A percentile compares a stretch with the other conserved stretches of the same genome.
These are phyloP conservation scores for Pyricularia grisea DNA, from an alignment of 2,329 filamentous ascomycete genomes.

Conservation along the genomic window DNA sequence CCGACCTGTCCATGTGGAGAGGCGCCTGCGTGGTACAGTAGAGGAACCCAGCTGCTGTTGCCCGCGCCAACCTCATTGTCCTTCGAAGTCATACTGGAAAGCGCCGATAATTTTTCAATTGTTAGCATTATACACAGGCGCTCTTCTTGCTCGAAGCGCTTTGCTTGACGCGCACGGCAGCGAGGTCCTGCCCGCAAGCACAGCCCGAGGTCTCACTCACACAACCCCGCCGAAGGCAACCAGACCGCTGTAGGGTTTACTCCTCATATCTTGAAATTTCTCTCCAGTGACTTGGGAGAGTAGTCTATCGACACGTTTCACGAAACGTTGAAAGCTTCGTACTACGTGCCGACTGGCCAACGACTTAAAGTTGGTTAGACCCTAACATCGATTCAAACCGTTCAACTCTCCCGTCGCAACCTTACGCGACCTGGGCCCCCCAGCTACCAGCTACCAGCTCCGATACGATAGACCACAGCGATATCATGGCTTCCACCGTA, in stretches of 20 bases:
- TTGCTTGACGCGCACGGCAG: neutral
- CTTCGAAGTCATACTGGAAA: neutral
- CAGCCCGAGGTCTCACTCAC: neutral
- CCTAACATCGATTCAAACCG: neutral
- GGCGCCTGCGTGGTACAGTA: neutral
- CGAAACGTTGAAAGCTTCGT: neutral
- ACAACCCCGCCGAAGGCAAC: neutral
- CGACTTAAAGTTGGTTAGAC: neutral
- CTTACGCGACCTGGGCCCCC: neutral
- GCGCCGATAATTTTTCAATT: neutral
- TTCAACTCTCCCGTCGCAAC: neutral
- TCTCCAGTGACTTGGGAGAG: neutral
- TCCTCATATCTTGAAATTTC: neutral
- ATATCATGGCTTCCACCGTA: slow-evolving; percentile 38
- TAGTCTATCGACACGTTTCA: neutral
- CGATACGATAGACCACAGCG: neutral
- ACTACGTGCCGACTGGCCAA: neutral
- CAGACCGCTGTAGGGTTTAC: neutral
- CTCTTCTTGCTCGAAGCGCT: neutral
- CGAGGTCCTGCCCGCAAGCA: neutral
- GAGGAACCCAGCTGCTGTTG: neutral
- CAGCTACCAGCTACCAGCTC: neutral
- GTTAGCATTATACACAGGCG: neutral
- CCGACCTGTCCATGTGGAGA: neutral
- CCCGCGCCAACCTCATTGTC: neutral